Conservation (phyloP, 768 basidiomycete species). For the Hemileccinum impolitum region DNA sequence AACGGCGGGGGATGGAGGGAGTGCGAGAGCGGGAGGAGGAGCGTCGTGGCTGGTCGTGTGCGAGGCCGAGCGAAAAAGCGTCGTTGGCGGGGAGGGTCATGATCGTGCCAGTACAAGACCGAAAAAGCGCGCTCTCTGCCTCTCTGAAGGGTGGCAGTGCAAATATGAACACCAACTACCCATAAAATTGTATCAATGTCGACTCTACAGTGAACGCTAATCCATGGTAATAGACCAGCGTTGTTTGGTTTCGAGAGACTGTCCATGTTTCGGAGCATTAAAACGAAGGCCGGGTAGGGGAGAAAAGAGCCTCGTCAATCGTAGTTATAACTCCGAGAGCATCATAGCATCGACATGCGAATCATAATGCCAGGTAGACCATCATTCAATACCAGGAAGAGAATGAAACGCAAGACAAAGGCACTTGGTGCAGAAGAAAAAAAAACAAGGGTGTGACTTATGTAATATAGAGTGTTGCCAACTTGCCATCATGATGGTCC, state of each 20-base stretch:
- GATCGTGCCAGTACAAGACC: not conserved
- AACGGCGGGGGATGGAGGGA: slow-evolving; percentile 34
- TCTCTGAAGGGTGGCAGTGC: slow-evolving; percentile 13
- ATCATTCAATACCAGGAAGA: no score
- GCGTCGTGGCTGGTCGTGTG: slow-evolving; percentile 34
- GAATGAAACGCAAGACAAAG: no score
- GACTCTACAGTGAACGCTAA: slow-evolving; percentile 34
- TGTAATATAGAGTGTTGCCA: no score
- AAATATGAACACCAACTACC: not conserved
- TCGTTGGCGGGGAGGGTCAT: slow-evolving; percentile 36
- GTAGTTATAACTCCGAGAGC: slow-evolving; percentile 83
- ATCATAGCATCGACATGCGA: not conserved
- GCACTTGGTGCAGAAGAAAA: no score
- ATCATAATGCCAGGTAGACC: no score
- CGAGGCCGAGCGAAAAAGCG: slow-evolving; percentile 34
- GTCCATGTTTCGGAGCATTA: slow-evolving; percentile 76
- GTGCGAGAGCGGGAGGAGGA: slow-evolving; percentile 23
- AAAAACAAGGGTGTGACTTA: no score
- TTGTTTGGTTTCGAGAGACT: slow-evolving; percentile 61
- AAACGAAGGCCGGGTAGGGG: slow-evolving; percentile 76
- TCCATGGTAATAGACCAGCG: slow-evolving; percentile 28
- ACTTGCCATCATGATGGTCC: no score
- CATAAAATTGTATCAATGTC: slow-evolving; percentile 10
- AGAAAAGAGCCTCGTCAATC: slow-evolving; percentile 51
- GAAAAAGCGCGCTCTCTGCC: not conserved